Percentiles rank a stretch among this genome's conserved stretches.
Evolutionary conservation across 768 basidiomycete genomes (phyloP).

Genomic region (Pluteus cervinus): DNA sequence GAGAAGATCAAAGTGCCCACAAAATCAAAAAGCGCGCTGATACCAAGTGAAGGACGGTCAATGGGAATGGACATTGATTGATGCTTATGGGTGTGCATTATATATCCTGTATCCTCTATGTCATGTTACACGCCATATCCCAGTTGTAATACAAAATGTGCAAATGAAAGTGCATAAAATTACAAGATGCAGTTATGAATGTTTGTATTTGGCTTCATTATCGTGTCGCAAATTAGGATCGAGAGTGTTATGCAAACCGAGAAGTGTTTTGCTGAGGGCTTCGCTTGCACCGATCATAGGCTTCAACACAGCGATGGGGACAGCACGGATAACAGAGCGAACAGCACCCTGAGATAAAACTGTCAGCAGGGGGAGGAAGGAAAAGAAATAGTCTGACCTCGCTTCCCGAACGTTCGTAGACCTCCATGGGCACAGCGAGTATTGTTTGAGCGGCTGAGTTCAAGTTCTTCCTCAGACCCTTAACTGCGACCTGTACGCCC

Average conservation of each 20-base stretch:
- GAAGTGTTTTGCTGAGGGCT: constrained; percentile 91
- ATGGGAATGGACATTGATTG: constrained; percentile 92
- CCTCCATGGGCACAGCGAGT: constrained; percentile 97
- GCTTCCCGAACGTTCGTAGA: constrained; percentile 89
- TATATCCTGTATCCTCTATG: constrained; percentile 3
- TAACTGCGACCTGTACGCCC: constrained; percentile 89
- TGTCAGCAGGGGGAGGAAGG: constrained; percentile 4
- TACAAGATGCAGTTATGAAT: constrained; percentile 36
- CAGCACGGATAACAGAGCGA: constrained; percentile 90
- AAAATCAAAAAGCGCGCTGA: constrained; percentile 65
- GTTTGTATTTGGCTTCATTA: constrained; percentile 93
- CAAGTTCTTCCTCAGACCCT: constrained; percentile 78
- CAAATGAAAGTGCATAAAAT: constrained; percentile 10
- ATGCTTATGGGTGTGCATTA: constrained; percentile 12
- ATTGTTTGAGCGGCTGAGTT: constrained; percentile 97
- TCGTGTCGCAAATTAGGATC: constrained; percentile 81
- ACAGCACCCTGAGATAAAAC: constrained; percentile 67
- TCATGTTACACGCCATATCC: neutral
- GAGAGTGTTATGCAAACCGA: constrained; percentile 89
- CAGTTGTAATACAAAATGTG: constrained; percentile 9
- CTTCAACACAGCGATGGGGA: constrained; percentile 94
- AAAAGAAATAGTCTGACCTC: constrained; percentile 49
- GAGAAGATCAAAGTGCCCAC: constrained; percentile 75
- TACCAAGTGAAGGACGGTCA: constrained; percentile 77
- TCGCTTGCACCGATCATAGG: constrained; percentile 98